Conservation (phyloP, 306 rosid species). For the Ochetophila trinervis region DNA sequence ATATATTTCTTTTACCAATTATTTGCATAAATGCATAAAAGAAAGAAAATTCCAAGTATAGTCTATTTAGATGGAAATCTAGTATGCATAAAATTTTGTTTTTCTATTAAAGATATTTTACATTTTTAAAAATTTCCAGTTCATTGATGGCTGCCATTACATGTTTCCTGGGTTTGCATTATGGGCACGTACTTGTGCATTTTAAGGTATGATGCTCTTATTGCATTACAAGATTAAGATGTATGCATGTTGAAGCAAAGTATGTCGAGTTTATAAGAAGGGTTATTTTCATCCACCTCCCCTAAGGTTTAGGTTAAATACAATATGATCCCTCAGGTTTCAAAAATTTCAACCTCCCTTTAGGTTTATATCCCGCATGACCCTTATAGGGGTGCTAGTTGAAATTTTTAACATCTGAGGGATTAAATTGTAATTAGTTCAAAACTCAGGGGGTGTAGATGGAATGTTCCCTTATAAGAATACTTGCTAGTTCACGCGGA, state of each 20-base stretch:
- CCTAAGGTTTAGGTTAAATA: no score
- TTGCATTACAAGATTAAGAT: conserved; percentile 7
- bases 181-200: conserved; percentile 63
- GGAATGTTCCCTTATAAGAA: no score
- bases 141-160: conserved; percentile 79
- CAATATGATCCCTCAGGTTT: no score
- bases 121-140: conserved; percentile 38
- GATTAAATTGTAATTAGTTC: no score
- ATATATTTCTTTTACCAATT: conserved; percentile 3
- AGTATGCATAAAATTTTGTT: background rate
- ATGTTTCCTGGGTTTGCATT: conserved; percentile 65
- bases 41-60: background rate
- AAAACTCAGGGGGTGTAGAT: no score
- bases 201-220: conserved; percentile 41
- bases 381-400: no score
- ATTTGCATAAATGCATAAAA: background rate
- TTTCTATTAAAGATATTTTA: background rate
- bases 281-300: no score
- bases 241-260: background rate
- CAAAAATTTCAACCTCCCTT: no score
- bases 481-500: background rate
- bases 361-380: no score
- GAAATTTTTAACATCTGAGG: no score
- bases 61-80: background rate
- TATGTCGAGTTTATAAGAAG: background rate